Evolutionary conservation across 148 eudicot species (phyloP).

Genomic region (Pharnaceum exiguum): DNA sequence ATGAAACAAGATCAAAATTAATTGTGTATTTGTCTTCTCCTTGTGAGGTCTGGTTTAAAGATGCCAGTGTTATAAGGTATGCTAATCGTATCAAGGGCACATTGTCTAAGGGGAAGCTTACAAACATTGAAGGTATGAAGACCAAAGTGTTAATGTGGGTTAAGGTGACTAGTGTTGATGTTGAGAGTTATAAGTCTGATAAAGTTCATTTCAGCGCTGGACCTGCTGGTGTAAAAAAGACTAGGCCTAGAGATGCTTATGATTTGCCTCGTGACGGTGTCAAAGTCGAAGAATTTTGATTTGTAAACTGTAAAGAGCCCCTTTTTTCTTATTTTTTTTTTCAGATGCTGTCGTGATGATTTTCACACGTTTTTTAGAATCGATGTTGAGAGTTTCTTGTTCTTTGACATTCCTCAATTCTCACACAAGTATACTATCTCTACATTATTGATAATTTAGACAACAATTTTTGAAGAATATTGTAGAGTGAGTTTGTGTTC

Average conservation of each 20-base stretch:
- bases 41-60: conserved; percentile 65
- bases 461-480: no score
- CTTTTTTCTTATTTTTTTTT: no score
- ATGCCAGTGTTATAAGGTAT: conserved; percentile 55
- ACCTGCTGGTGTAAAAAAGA: conserved; percentile 66
- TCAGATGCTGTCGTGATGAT: no score
- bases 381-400: no score
- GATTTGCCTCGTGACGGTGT: conserved; percentile 41
- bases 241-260: conserved; percentile 61
- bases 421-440: no score
- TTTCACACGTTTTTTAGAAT: no score
- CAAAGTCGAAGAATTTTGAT: conserved; percentile 52
- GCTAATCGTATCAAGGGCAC: conserved; percentile 54
- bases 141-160: conserved; percentile 84
- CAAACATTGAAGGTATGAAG: conserved; percentile 68
- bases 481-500: no score
- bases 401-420: no score
- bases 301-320: not conserved
- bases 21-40: conserved; percentile 51
- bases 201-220: conserved; percentile 66
- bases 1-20: conserved; percentile 48
- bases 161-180: conserved; percentile 48
- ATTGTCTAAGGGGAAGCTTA: conserved; percentile 60
- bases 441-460: no score
- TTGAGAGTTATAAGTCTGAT: conserved; percentile 64